A percentile compares a stretch with the other conserved stretches of the same genome.
phyloP scores from a whole-genome alignment of 306 rosid genomes.

The Fragaria iinumae region DNA sequence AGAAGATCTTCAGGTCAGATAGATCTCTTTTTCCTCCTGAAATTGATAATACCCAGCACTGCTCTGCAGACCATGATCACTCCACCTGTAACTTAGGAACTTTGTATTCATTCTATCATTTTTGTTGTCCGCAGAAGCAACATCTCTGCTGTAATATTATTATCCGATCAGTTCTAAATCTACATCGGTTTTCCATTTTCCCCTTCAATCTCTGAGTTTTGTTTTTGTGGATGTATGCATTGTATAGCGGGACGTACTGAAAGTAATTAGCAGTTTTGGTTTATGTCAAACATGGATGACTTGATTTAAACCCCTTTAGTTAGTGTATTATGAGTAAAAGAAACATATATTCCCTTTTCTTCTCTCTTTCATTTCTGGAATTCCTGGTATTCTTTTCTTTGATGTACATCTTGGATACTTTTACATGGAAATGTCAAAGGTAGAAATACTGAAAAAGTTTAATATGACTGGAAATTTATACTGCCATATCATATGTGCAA shows the following conservation, averaged over 20 bases:
- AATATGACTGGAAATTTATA: not conserved
- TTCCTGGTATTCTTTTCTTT: not conserved
- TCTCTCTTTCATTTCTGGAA: not conserved
- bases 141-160: not conserved
- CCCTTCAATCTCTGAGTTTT: not conserved
- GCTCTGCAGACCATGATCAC: not conserved
- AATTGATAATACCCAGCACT: not conserved
- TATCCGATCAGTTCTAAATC: not conserved
- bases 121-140: not conserved
- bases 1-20: conserved; percentile 68
- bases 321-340: not conserved
- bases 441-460: too few relatives aligned
- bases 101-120: not conserved
- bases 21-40: not conserved
- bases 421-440: not conserved
- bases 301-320: not conserved
- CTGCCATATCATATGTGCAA: not conserved
- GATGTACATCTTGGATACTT: not conserved
- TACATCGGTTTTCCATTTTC: not conserved
- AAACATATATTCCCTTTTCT: not conserved
- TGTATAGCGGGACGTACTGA: not conserved
- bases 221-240: not conserved
- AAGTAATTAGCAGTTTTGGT: not conserved
- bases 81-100: not conserved
- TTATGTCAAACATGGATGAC: not conserved